Conservation (phyloP, 768 basidiomycete species). For the Hericium erinaceus region DNA sequence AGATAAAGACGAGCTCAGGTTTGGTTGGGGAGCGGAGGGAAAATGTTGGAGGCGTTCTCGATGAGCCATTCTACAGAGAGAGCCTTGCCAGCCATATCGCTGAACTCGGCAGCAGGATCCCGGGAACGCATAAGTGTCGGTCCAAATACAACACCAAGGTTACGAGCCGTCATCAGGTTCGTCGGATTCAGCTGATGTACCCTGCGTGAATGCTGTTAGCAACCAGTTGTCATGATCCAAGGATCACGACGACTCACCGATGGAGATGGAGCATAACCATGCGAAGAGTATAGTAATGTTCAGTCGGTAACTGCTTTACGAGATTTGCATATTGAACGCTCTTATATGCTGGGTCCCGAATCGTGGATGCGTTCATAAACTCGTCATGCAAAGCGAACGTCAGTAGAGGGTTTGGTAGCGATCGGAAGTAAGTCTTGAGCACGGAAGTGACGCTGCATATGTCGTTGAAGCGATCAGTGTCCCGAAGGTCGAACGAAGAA, state of each 20-base stretch:
- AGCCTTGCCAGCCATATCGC: constrained; percentile 96
- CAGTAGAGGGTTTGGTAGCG: constrained; percentile 83
- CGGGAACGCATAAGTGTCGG: constrained; percentile 91
- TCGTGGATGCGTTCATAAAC: constrained; percentile 70
- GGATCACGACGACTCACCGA: constrained; percentile 40
- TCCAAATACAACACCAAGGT: constrained; percentile 95
- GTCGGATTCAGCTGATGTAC: constrained; percentile 57
- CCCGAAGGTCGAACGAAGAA: constrained; percentile 75
- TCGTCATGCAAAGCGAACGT: constrained; percentile 88
- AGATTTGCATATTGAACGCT: constrained; percentile 53
- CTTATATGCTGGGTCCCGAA: constrained; percentile 55
- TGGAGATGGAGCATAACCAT: constrained; percentile 82
- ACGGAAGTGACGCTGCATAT: constrained; percentile 96
- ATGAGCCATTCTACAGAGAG: constrained; percentile 91
- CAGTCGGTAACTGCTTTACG: constrained; percentile 69
- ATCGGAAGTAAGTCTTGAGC: constrained; percentile 91
- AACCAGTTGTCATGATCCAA: neutral
- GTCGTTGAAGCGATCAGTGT: constrained; percentile 90
- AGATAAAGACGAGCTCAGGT: constrained; percentile 1
- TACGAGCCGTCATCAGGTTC: constrained; percentile 92
- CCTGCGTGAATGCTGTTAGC: constrained; percentile 17
- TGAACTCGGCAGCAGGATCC: constrained; percentile 83
- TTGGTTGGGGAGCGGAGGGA: constrained; percentile 16
- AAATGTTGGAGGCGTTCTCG: constrained; percentile 67
- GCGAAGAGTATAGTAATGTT: constrained; percentile 82